Conservation (phyloP, 2,329 filamentous ascomycete species). For the Paracoccidioides lutzii region DNA sequence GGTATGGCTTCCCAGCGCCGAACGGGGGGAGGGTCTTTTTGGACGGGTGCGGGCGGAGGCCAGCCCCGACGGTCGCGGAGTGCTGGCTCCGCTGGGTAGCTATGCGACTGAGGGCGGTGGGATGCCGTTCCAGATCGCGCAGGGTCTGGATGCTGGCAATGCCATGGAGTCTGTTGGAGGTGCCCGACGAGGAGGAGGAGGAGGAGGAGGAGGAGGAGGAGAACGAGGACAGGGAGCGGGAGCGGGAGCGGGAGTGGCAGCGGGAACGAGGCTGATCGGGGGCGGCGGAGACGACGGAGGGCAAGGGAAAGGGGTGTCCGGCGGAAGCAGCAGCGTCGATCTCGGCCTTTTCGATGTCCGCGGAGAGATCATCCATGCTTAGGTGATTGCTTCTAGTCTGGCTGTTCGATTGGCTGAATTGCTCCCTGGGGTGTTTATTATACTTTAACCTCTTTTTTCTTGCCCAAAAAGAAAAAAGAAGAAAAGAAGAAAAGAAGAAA, state of each 20-base stretch:
- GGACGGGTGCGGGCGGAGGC: conserved; percentile 17
- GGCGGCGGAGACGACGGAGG: conserved; percentile 6
- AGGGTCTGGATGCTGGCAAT: conserved; percentile 23
- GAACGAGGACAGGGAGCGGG: too few species aligned
- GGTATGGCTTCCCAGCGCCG: conserved; percentile 45
- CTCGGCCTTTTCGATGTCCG: conserved; percentile 27
- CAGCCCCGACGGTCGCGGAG: conserved; percentile 29
- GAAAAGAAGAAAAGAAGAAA: background rate
- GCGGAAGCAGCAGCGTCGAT: conserved; percentile 12
- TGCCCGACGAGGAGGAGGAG: conserved; percentile 15
- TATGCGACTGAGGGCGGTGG: conserved; percentile 29
- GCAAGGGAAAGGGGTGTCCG: conserved; percentile 6
- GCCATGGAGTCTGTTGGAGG: conserved; percentile 12
- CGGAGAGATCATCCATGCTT: conserved; percentile 26
- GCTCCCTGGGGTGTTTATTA: background rate
- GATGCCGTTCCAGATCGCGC: conserved; percentile 25
- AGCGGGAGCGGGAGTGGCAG: too few species aligned
- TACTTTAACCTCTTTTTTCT: too few species aligned
- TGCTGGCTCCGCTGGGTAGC: conserved; percentile 31
- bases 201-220: too few species aligned
- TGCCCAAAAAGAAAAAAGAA: too few species aligned
- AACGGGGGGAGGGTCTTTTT: conserved; percentile 28
- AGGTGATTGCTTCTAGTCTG: too few species aligned
- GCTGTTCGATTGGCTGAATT: background rate
- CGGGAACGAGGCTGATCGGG: conserved; percentile 2